Conservation (phyloP, 2,329 filamentous ascomycete species). For the Sporothrix inflata region DNA sequence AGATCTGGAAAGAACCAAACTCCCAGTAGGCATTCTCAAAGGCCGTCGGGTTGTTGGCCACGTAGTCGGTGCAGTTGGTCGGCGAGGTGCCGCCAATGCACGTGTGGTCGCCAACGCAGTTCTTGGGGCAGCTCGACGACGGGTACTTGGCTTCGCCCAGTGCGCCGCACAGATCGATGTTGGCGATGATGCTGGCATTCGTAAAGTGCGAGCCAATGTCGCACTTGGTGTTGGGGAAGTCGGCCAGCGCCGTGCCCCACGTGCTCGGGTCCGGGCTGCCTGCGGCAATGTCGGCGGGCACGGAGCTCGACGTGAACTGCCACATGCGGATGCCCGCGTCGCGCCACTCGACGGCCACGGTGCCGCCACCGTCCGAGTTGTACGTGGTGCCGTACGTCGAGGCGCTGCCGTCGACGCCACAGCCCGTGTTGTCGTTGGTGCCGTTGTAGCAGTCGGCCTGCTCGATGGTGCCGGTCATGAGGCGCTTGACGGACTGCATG, state of each 20-base stretch:
- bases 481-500: conserved; percentile 56
- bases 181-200: conserved; percentile 68
- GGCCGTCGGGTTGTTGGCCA: conserved; percentile 58
- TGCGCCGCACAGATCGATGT: conserved; percentile 67
- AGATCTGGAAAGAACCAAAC: conserved; percentile 64
- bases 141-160: conserved; percentile 54
- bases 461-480: conserved; percentile 52
- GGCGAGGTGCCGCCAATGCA: conserved; percentile 41
- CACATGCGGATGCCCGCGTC: conserved; percentile 64
- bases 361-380: conserved; percentile 59
- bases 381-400: conserved; percentile 55
- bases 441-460: conserved; percentile 54
- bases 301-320: conserved; percentile 56
- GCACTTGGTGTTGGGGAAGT: conserved; percentile 67
- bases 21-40: conserved; percentile 68
- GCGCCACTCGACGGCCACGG: conserved; percentile 66
- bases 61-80: conserved; percentile 59
- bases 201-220: conserved; percentile 62
- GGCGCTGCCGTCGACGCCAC: conserved; percentile 52
- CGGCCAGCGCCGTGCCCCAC: conserved; percentile 66
- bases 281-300: conserved; percentile 57
- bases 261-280: conserved; percentile 59
- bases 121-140: conserved; percentile 47
- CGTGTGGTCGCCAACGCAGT: conserved; percentile 33
- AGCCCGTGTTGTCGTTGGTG: conserved; percentile 55